Evolutionary conservation across 2,329 filamentous ascomycete species (phyloP), one percentile per base, ranked within the genome.

Genomic region (Cladosporium sp.): DNA sequence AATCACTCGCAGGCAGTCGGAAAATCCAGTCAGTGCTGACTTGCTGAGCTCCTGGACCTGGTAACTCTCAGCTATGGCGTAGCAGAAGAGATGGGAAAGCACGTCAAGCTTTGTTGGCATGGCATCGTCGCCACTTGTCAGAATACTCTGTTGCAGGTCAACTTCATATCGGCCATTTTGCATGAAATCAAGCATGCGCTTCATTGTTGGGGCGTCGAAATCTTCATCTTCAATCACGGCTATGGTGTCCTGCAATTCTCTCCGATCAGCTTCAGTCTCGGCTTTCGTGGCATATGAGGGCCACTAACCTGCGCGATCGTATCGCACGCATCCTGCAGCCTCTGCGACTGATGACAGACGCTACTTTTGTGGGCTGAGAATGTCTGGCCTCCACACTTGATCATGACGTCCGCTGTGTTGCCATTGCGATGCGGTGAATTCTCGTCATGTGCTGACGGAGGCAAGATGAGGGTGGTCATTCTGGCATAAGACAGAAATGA

Each of bases 151-250:
- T 12, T 3, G 20, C 3, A 19, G 9, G 4, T 19, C 28, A 3
- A 42, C 22, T 15, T 19, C 55, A 57, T 66, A 66, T 15, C 59
- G 52, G 7, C 55, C 60, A 5, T 47, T 28, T 47, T 65, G 64
- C 28, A 66, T 59, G 52, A 51, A 65, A 8, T 60, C 54, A 2
- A 66, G 49, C 56, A 66, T 55, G 8, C 57, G 52, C 30, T 63
- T 55, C 22, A 63, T 37, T 3, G 62, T 60, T 9, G 25, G 36
- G 25, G 55, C 60, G 14, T 63, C 54, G 58, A 60, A 64, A 17
- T 19, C 9, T 12, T 37, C 15, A 12, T 63, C 60, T 30, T 61
- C n/a, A 15, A 65, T 55, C 25, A 60, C 17, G 17, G 25, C 36
- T 9, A 30, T 38, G 11, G 40, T 17, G 15, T 55, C 54, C 59